Base-by-base conservation (phyloP, 192 early-diverging fungal species). In the Paraglomus occultum region DNA sequence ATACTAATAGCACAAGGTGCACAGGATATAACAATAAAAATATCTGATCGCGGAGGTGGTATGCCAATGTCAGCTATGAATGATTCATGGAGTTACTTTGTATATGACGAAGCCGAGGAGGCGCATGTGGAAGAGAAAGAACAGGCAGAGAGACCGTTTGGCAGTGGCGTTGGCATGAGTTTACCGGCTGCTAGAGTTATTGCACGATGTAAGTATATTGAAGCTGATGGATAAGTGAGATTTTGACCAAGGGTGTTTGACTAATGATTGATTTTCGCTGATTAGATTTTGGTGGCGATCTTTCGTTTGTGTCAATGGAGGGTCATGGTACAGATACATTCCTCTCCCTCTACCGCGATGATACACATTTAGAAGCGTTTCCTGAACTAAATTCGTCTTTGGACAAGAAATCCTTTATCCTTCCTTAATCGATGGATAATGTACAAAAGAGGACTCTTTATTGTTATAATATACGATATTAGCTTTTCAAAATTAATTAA, bases 271-370 rank as follows among this genome's bases (percentile, higher is more conserved):
- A 3, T 31, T 31, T 31, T 31, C 3, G 31, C 31, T 31, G 31
- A 31, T 31, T 31, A 31, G 31, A 31, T 31, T 89, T 89, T 77
- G 88, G 86, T 31, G 88, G 88, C 17, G 88, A 88, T 43, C 62
- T 89, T 48, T 80, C 83, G 14, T 64, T 89, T 42, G 76, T 85
- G 1, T 86, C 85, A 4, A 89, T 89, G 88, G 86, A 89, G 68
- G 86, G 85, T 12, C 81, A 83, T 45, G 86, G 88, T 0, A 85
- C 84, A 0, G 85, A 88, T 45, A 73, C 80, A 18, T 89, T 83
- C 65, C 67, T 89, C 0, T 73, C 79, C 8, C 61, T 80, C 10
- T 77, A 71, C 43, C 64, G 75, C 0, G 73, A 80, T 17, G 79
- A 74, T 54, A 59, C 76, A 17, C 72, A 73, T 42, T 47, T 67